phyloP scores from a whole-genome alignment of 257 asterid genomes.

The Craterostigma plantagineum region DNA sequence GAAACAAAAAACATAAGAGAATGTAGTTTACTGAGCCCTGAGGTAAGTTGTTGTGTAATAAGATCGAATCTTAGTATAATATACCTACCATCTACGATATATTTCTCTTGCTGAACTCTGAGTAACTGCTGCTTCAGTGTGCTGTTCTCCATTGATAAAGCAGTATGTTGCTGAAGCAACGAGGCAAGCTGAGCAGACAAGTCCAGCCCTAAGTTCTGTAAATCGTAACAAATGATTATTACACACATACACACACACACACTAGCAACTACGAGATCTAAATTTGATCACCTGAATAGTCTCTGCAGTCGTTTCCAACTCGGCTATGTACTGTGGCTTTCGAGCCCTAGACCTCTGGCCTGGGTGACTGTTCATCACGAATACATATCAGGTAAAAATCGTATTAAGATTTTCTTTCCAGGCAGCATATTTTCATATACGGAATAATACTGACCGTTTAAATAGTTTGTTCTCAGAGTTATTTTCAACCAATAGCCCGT shows the following conservation, averaged over 20 bases:
- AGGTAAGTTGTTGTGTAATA: neutral
- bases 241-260: neutral
- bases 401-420: neutral
- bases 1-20: neutral
- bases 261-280: neutral
- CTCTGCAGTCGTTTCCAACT: slow-evolving; percentile 53
- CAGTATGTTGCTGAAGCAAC: slow-evolving; percentile 31
- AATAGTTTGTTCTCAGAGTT: slow-evolving; percentile 18
- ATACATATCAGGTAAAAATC: neutral
- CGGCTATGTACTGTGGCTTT: slow-evolving; percentile 66
- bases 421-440: slow-evolving; percentile 8
- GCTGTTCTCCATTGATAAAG: slow-evolving; percentile 49
- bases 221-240: neutral
- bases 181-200: slow-evolving; percentile 43
- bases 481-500: slow-evolving; percentile 21
- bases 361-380: slow-evolving; percentile 37
- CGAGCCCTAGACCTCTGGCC: slow-evolving; percentile 77
- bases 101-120: slow-evolving; percentile 38
- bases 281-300: slow-evolving; percentile 33
- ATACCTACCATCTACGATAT: slow-evolving; percentile 47
- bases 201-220: slow-evolving; percentile 50
- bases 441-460: slow-evolving; percentile 33
- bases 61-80: neutral
- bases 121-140: slow-evolving; percentile 45
- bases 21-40: neutral